Base-by-base conservation (phyloP, 768 basidiomycete genomes). In the Paxillus ammoniavirescens region DNA sequence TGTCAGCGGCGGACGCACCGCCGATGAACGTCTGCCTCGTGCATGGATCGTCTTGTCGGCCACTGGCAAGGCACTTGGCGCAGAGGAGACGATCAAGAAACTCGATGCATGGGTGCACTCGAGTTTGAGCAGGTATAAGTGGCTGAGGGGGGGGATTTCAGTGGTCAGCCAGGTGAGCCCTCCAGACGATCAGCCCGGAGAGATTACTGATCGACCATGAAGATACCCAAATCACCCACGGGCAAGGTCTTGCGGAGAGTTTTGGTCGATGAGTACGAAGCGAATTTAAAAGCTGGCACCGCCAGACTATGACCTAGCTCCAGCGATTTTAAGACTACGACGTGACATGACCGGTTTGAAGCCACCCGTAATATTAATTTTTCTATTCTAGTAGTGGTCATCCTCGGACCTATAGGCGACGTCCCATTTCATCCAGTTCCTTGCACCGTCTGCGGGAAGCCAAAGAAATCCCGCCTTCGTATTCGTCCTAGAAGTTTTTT, bases 191-290 rank as follows among this genome's bases (percentile, higher is more conserved):
- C 12, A 14, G 12, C 35, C 35, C 5, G 48, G 5, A 12, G 5
- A 23, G 26, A 28, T 26, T 17, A 49, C 55, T 56, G 26, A 10
- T 49, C 18, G 51, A 41, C 17, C 26, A 4, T 47, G 35, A 13
- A 87, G 87, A 84, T 90, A 42, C 89, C 89, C 1, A 91, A 89
- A 59, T 80, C 78, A 0, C 84, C 85, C 0, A 88, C 86, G 7
- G 89, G 89, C 1, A 91, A 91, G 71, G 79, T 81, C 1, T 65
- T 90, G 42, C 77, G 87, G 7, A 73, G 87, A 17, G 72, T 77
- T 3, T 66, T 91, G 51, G 81, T 83, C 52, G 86, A 87, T 12
- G 71, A 69, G 38, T 80, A 84, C 58, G 84, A 87, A 63, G 61
- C 59, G 0, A 53, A 48, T 6, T 38, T 42, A 26, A 62, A 60